Conservation (phyloP, 208 protist species). For the Leishmania guyanensis region DNA sequence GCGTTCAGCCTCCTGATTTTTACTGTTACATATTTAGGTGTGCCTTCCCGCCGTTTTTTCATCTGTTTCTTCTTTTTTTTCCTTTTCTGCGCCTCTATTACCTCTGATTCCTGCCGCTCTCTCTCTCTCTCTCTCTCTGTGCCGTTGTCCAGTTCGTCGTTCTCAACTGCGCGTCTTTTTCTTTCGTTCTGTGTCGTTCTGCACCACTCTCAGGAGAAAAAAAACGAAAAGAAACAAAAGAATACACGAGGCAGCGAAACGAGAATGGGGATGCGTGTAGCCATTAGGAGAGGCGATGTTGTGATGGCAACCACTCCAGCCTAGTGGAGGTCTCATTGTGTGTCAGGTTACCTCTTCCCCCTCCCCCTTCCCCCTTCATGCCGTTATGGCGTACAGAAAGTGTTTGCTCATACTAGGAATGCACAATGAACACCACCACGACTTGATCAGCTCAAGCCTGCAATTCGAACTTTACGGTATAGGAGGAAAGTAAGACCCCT, state of each 20-base stretch:
- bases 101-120: background rate
- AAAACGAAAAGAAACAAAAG: background rate
- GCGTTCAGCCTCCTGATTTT: background rate
- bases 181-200: background rate
- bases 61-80: background rate
- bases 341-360: background rate
- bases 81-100: background rate
- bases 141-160: background rate
- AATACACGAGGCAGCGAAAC: background rate
- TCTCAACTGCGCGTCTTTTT: background rate
- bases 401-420: background rate
- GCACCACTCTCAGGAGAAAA: background rate
- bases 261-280: background rate
- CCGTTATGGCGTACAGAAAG: background rate
- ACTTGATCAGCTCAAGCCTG: background rate
- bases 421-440: background rate
- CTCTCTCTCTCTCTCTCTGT: background rate
- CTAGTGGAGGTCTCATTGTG: background rate
- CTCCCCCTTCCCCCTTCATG: background rate
- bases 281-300: background rate
- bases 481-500: background rate
- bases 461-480: too few species aligned
- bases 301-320: background rate
- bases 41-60: background rate
- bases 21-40: background rate